Evolutionary conservation across 352 stramenopile genomes (phyloP).

Genomic region (Phytophthora sojae): DNA sequence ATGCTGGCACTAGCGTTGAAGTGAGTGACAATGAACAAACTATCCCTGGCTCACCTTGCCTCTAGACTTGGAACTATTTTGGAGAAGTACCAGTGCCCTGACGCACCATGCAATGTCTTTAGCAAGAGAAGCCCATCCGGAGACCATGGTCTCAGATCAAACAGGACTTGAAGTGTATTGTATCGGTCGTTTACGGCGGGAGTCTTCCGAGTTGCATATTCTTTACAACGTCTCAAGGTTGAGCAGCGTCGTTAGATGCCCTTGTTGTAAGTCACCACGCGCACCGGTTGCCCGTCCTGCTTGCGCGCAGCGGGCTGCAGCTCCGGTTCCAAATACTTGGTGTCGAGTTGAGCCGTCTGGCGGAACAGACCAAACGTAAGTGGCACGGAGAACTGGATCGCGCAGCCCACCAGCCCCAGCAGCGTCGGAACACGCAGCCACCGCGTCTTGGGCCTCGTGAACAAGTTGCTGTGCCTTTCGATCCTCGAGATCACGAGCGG

Average conservation of each 20-base stretch:
- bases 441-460: conserved; percentile 29
- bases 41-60: neutral
- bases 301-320: conserved; percentile 47
- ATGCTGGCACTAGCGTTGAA: neutral
- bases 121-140: neutral
- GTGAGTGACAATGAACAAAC: neutral
- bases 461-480: conserved; percentile 53
- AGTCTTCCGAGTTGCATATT: neutral
- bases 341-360: conserved; percentile 75
- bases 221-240: neutral
- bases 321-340: conserved; percentile 73
- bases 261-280: conserved; percentile 87
- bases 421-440: conserved; percentile 76
- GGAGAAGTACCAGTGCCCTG: neutral
- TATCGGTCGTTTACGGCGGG: neutral
- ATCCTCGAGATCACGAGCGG: conserved; percentile 68
- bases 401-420: conserved; percentile 72
- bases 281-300: conserved; percentile 58
- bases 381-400: conserved; percentile 87
- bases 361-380: conserved; percentile 89
- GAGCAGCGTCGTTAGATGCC: conserved; percentile 48
- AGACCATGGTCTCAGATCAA: no score
- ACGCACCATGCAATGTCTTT: neutral
- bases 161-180: conserved; percentile 9
- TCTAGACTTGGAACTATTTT: neutral